phyloP scores from a whole-genome alignment of 495 filamentous ascomycete species.

The Oidiodendron maius region DNA sequence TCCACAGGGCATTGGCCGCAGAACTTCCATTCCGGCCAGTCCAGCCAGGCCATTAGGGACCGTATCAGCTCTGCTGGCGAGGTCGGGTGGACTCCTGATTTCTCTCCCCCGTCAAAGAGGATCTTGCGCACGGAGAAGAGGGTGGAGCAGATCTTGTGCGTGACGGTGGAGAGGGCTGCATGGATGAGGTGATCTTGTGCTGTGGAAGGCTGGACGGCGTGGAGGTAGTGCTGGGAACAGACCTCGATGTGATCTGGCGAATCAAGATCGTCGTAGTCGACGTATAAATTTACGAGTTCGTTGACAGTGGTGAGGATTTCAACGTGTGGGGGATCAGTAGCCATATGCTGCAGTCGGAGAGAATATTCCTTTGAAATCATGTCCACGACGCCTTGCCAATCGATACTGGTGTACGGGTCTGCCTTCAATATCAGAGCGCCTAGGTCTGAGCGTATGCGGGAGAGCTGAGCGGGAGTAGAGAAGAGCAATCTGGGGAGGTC shows the following conservation, averaged over 20 bases:
- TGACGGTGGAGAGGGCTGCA: conserved; percentile 40
- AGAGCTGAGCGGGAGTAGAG: not conserved
- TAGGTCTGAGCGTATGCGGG: not conserved
- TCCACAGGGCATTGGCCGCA: conserved; percentile 47
- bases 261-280: conserved; percentile 38
- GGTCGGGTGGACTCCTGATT: not conserved
- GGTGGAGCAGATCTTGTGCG: conserved; percentile 42
- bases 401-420: not conserved
- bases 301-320: conserved; percentile 38
- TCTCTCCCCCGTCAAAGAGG: conserved; percentile 3
- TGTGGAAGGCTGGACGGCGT: conserved; percentile 4
- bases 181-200: conserved; percentile 30
- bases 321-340: conserved; percentile 23
- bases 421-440: not conserved
- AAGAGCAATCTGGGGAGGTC: not conserved
- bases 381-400: conserved; percentile 39
- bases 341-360: conserved; percentile 43
- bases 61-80: conserved; percentile 19
- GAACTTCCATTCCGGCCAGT: conserved; percentile 58
- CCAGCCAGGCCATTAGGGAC: conserved; percentile 41
- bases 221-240: conserved; percentile 45
- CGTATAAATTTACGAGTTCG: conserved; percentile 40
- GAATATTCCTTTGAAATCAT: conserved; percentile 56
- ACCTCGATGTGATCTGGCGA: conserved; percentile 30
- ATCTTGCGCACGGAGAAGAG: conserved; percentile 35